Conservation (phyloP, 1,139 yeast species). For the Blastobotrys illinoisensis region DNA sequence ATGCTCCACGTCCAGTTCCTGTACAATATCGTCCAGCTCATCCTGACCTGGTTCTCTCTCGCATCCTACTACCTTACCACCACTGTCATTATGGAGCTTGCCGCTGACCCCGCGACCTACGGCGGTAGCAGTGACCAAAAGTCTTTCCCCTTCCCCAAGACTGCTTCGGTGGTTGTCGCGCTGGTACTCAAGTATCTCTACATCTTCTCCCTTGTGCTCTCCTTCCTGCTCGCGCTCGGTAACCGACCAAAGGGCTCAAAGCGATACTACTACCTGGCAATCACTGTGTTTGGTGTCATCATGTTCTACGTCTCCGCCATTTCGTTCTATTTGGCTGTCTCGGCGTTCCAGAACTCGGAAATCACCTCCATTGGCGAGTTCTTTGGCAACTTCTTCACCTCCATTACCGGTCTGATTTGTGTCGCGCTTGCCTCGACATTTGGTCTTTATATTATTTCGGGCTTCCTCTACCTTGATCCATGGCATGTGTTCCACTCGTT, state of each 20-base stretch:
- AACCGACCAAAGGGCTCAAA: conserved; percentile 39
- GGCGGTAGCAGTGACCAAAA: conserved; percentile 25
- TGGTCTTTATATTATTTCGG: conserved; percentile 74
- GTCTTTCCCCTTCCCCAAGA: conserved; percentile 31
- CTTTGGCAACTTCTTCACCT: conserved; percentile 30
- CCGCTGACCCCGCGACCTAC: conserved; percentile 35
- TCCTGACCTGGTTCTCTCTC: conserved; percentile 76
- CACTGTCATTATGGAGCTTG: conserved; percentile 39
- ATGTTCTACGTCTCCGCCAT: conserved; percentile 36
- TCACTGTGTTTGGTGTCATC: conserved; percentile 36
- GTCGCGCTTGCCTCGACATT: conserved; percentile 87
- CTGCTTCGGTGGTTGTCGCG: conserved; percentile 31
- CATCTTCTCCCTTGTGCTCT: conserved; percentile 31
- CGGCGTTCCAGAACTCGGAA: conserved; percentile 28
- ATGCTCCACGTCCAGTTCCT: conserved; percentile 70
- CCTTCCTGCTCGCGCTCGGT: conserved; percentile 40
- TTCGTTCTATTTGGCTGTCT: conserved; percentile 36
- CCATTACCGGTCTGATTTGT: conserved; percentile 47
- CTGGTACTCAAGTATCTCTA: conserved; percentile 35
- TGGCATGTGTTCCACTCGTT: conserved; percentile 92
- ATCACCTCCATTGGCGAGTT: conserved; percentile 26
- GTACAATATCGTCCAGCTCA: conserved; percentile 63
- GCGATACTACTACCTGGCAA: conserved; percentile 31
- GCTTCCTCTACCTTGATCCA: conserved; percentile 74
- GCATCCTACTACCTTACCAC: conserved; percentile 79